Evolutionary conservation across 2,329 filamentous ascomycete species (phyloP).

Genomic region (Trichoderma semiorbis): DNA sequence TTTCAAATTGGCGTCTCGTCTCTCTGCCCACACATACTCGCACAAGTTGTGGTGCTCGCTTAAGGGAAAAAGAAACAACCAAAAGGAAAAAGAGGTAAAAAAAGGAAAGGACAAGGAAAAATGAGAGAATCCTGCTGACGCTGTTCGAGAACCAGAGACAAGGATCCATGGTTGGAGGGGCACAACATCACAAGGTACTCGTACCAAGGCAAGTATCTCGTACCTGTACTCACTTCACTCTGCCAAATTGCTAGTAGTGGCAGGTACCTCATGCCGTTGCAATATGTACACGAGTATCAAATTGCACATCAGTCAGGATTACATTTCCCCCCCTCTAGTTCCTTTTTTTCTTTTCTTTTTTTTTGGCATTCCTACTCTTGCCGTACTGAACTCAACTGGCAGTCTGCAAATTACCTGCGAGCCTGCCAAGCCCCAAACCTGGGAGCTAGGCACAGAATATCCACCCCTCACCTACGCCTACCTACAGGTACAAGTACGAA

Average conservation of each 20-base stretch:
- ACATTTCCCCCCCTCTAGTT: background rate
- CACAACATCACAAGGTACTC: background rate
- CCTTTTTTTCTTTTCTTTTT: background rate
- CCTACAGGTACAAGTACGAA: background rate
- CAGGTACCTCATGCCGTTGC: background rate
- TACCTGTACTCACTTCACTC: background rate
- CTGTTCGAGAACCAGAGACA: background rate
- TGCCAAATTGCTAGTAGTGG: background rate
- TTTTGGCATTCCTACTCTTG: background rate
- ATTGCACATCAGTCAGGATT: background rate
- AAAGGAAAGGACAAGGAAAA: background rate
- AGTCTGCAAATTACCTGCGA: background rate
- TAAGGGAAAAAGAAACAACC: background rate
- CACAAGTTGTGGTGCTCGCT: background rate
- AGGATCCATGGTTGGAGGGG: background rate
- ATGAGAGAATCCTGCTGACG: background rate
- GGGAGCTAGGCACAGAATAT: background rate
- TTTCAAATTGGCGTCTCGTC: background rate
- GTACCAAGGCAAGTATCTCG: background rate
- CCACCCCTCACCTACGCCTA: background rate
- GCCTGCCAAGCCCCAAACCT: background rate
- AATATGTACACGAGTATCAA: background rate
- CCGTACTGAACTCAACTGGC: background rate
- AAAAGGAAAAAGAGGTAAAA: background rate
- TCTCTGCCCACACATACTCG: background rate